phyloP scores from a whole-genome alignment of 2,329 filamentous ascomycete species.

The Leptographium flavum region DNA sequence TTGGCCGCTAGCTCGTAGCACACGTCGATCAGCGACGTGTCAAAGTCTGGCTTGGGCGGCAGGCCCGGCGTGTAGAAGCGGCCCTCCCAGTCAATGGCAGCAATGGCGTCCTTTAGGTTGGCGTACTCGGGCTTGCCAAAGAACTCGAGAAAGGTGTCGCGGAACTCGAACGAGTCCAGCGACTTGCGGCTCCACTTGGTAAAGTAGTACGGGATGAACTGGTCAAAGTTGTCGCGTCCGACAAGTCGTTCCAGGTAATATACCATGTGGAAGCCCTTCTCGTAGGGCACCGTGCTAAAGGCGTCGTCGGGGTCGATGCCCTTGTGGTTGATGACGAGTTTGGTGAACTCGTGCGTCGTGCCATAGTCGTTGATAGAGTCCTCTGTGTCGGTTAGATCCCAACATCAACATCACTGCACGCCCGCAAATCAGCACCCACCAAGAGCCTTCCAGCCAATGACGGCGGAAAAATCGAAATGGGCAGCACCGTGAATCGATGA shows the following conservation, averaged over 20 bases:
- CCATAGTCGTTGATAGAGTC: conserved; percentile 71
- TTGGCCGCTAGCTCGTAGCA: conserved; percentile 72
- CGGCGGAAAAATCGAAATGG: conserved; percentile 84
- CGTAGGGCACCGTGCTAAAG: conserved; percentile 84
- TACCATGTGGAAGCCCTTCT: conserved; percentile 91
- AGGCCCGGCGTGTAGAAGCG: conserved; percentile 83
- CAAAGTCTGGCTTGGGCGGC: conserved; percentile 81
- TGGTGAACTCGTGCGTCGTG: conserved; percentile 80
- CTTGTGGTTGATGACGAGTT: conserved; percentile 74
- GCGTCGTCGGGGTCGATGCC: conserved; percentile 91
- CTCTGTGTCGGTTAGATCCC: conserved; percentile 25
- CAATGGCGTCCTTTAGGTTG: conserved; percentile 48
- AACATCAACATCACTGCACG: background rate
- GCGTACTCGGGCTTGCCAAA: conserved; percentile 54
- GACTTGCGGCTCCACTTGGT: conserved; percentile 72
- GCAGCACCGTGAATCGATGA: conserved; percentile 66
- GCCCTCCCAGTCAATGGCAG: conserved; percentile 72
- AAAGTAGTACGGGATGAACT: conserved; percentile 94
- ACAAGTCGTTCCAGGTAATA: conserved; percentile 81
- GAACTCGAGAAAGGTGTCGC: conserved; percentile 72
- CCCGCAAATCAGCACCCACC: conserved; percentile 23
- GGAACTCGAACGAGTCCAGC: conserved; percentile 90
- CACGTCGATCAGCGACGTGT: conserved; percentile 72
- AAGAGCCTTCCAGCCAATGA: conserved; percentile 88
- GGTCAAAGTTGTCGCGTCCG: conserved; percentile 77